Base-by-base conservation (phyloP, 2,329 filamentous ascomycete species). In the Moelleriella libera region DNA sequence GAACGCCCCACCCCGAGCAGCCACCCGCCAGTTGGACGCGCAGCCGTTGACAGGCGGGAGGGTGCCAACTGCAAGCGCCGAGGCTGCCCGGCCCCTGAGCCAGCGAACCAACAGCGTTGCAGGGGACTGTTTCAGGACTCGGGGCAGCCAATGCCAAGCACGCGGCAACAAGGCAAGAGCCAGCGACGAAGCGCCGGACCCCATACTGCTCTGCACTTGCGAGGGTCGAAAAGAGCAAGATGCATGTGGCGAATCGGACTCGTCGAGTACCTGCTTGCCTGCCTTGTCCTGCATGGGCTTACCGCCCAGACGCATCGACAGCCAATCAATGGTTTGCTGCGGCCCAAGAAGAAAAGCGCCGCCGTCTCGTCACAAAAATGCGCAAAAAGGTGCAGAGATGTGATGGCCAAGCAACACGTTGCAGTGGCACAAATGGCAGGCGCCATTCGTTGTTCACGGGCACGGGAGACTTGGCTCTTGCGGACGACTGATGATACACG, bases 81-180 rank as follows among this genome's bases (percentile, higher is more conserved):
- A 21, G 21, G 2, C 3, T 12, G 8, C 34, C 12, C 34, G 3
- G 34, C 9, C 41, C 12, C 12, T 42, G 41, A 14, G 10, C 9
- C 41, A 10, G 41, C 41, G 10, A 28, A 8, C n/a, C 42, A 43
- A 30, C 7, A 30, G 28, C 29, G 21, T 9, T 9, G 39, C 30
- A 34, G 45, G 48, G 43, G 45, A 10, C 7, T 6, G 43, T 49
- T 49, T 49, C 48, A 49, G 44, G 34, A 45, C 34, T 30, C 30
- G 45, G 45, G 21, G 45, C 31, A 5, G 21, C 21, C 21, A 21
- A 21, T 4, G 6, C 40, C 14, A 12, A 30, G 31, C 29, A 34
- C 11, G n/a, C 40, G 5, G 11, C 11, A 21, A n/a, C 14, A 7
- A 8, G 8, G 34, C 34, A 39, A 12, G 8, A 8, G 34, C 12